Evolutionary conservation across 495 filamentous ascomycete genomes (phyloP).

Genomic region (Penicillium canariense): DNA sequence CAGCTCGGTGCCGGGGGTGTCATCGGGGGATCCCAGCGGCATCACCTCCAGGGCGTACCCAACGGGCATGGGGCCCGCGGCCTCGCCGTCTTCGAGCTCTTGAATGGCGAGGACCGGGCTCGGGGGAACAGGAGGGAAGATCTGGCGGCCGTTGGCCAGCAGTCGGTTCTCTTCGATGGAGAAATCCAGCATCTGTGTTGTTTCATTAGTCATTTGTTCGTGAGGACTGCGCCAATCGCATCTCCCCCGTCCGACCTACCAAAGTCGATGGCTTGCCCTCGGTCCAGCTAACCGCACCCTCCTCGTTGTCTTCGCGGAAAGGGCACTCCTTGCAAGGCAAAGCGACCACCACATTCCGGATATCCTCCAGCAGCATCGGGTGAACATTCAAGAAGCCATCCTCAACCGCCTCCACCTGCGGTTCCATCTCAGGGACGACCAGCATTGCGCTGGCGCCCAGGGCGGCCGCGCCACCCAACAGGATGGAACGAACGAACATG

Average conservation of each 20-base stretch:
- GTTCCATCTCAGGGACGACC: slow-evolving; percentile 42
- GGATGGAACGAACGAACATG: slow-evolving; percentile 46
- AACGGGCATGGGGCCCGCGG: slow-evolving; percentile 35
- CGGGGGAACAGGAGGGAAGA: slow-evolving; percentile 47
- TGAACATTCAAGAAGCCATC: slow-evolving; percentile 28
- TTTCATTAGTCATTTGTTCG: background rate
- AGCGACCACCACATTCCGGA: slow-evolving; percentile 32
- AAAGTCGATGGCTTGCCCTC: slow-evolving; percentile 38
- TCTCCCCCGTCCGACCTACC: slow-evolving; percentile 25
- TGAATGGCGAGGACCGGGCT: slow-evolving; percentile 37
- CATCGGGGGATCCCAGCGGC: slow-evolving; percentile 28
- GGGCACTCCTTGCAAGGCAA: slow-evolving; percentile 49
- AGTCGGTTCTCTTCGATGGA: slow-evolving; percentile 41
- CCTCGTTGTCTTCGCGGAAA: slow-evolving; percentile 33
- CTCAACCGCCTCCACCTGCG: slow-evolving; percentile 26
- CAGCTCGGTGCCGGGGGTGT: slow-evolving; percentile 32
- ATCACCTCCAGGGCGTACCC: slow-evolving; percentile 47
- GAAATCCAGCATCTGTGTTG: slow-evolving; percentile 40
- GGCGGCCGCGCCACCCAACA: slow-evolving; percentile 42
- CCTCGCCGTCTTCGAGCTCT: slow-evolving; percentile 34
- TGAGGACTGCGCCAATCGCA: background rate
- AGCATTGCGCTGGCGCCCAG: slow-evolving; percentile 48
- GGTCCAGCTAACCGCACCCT: slow-evolving; percentile 36
- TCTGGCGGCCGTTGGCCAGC: slow-evolving; percentile 47
- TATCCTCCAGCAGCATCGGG: slow-evolving; percentile 29